These are phyloP conservation scores for Crithidia thermophila DNA, from an alignment of 208 protist genomes.

Conservation along the genomic window DNA sequence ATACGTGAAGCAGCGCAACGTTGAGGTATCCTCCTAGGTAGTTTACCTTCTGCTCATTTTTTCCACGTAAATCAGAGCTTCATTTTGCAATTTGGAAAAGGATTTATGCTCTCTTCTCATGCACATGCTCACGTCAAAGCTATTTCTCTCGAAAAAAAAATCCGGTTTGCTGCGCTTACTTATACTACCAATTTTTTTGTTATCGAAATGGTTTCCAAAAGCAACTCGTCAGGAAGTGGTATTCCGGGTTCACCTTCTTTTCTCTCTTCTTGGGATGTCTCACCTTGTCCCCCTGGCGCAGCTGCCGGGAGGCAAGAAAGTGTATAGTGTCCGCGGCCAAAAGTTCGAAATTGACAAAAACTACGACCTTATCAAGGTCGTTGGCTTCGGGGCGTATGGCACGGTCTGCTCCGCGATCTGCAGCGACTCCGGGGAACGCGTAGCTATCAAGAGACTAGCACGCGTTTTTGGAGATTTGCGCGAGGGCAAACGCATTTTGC, in stretches of 20 bases:
- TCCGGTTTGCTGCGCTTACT: too few relatives aligned
- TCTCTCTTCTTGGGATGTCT: constrained; percentile 41
- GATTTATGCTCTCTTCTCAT: too few relatives aligned
- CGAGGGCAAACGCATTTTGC: constrained; percentile 96
- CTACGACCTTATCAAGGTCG: constrained; percentile 79
- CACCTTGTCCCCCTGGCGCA: constrained; percentile 53
- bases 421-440: constrained; percentile 46
- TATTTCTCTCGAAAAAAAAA: too few relatives aligned
- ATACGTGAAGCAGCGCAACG: too few relatives aligned
- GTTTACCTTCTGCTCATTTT: too few relatives aligned
- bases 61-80: too few relatives aligned
- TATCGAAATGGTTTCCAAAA: too few relatives aligned
- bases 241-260: constrained; percentile 25
- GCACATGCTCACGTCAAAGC: too few relatives aligned
- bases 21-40: too few relatives aligned
- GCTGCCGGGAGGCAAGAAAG: constrained; percentile 64
- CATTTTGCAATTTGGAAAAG: too few relatives aligned
- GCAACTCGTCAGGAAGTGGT: too few relatives aligned
- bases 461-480: constrained; percentile 95
- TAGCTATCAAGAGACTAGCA: constrained; percentile 98
- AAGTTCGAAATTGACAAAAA: constrained; percentile 83
- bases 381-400: constrained; percentile 88
- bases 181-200: too few relatives aligned
- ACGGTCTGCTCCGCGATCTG: constrained; percentile 81
- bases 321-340: constrained; percentile 84